Conservation (phyloP, 371 early-diverging fungal species). For the Coemansia sp. region DNA sequence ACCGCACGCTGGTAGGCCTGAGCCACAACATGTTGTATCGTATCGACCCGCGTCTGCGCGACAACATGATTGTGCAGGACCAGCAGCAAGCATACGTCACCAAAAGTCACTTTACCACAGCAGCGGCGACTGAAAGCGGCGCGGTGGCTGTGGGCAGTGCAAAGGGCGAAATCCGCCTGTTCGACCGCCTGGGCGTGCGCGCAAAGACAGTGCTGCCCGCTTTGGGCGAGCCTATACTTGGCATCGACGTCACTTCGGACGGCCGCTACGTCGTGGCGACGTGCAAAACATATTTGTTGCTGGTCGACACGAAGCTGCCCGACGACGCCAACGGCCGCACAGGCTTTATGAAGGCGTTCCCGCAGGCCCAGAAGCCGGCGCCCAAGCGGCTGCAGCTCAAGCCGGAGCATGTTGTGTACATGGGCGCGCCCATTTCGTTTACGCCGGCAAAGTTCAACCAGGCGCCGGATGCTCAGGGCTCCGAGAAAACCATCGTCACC, state of each 20-base stretch:
- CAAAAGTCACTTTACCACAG: slow-evolving; percentile 69
- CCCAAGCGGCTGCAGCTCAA: slow-evolving; percentile 79
- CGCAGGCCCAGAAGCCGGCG: slow-evolving; percentile 64
- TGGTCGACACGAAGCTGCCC: slow-evolving; percentile 66
- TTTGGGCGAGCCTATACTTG: slow-evolving; percentile 83
- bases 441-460: slow-evolving; percentile 93
- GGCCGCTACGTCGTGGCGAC: slow-evolving; percentile 91
- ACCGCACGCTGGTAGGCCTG: slow-evolving; percentile 78
- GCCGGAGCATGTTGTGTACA: slow-evolving; percentile 89
- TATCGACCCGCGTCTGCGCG: slow-evolving; percentile 85
- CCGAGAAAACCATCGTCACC: slow-evolving; percentile 80
- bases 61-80: slow-evolving; percentile 61
- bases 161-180: slow-evolving; percentile 92
- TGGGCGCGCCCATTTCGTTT: slow-evolving; percentile 73
- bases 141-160: slow-evolving; percentile 80
- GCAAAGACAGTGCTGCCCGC: slow-evolving; percentile 91
- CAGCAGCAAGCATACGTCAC: slow-evolving; percentile 68
- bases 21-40: slow-evolving; percentile 80
- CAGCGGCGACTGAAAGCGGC: slow-evolving; percentile 78
- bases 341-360: slow-evolving; percentile 69
- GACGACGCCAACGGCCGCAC: slow-evolving; percentile 54
- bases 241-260: slow-evolving; percentile 86
- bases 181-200: slow-evolving; percentile 69
- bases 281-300: slow-evolving; percentile 80
- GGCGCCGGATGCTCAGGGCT: slow-evolving; percentile 57